phyloP scores from a whole-genome alignment of 106 monocot genomes.

The Xerophyta viscosa region DNA sequence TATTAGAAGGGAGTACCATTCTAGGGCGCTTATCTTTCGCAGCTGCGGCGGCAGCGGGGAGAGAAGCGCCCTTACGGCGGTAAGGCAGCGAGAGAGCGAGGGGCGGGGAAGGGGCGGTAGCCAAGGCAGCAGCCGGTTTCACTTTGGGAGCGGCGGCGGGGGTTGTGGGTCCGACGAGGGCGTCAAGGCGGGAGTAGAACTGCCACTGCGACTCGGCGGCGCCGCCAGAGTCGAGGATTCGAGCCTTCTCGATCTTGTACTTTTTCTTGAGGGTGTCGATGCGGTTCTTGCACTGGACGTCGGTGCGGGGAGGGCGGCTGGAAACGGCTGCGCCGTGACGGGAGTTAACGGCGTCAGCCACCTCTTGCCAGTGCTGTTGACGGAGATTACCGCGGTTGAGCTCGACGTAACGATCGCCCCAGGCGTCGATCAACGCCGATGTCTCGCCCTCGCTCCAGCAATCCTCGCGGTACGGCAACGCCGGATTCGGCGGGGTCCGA shows the following conservation, averaged over 20 bases:
- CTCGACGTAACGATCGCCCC: slow-evolving; percentile 81
- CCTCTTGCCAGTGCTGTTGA: slow-evolving; percentile 93
- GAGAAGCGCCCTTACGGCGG: slow-evolving; percentile 11
- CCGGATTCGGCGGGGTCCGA: slow-evolving; percentile 47
- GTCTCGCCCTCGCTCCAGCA: slow-evolving; percentile 98
- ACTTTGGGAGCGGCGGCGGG: neutral
- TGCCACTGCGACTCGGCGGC: slow-evolving; percentile 39
- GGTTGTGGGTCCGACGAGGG: slow-evolving; percentile 32
- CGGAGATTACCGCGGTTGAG: slow-evolving; percentile 85
- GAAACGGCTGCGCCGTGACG: slow-evolving; percentile 35
- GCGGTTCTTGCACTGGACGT: slow-evolving; percentile 90
- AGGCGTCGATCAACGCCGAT: slow-evolving; percentile 63
- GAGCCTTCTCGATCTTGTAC: slow-evolving; percentile 68
- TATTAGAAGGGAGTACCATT: slow-evolving; percentile 3
- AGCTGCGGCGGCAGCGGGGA: slow-evolving; percentile 19
- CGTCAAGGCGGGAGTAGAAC: slow-evolving; percentile 60
- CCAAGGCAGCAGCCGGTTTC: neutral
- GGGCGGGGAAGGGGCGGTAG: slow-evolving; percentile 7
- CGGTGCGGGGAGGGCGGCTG: slow-evolving; percentile 56
- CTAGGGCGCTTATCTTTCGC: slow-evolving; percentile 9
- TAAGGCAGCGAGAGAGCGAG: slow-evolving; percentile 2
- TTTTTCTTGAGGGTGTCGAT: slow-evolving; percentile 94
- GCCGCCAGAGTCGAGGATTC: slow-evolving; percentile 23
- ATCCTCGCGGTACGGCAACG: slow-evolving; percentile 78
- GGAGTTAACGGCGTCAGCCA: slow-evolving; percentile 83